Base-by-base conservation (phyloP, 768 basidiomycete species). In the Tulasnella sp. region DNA sequence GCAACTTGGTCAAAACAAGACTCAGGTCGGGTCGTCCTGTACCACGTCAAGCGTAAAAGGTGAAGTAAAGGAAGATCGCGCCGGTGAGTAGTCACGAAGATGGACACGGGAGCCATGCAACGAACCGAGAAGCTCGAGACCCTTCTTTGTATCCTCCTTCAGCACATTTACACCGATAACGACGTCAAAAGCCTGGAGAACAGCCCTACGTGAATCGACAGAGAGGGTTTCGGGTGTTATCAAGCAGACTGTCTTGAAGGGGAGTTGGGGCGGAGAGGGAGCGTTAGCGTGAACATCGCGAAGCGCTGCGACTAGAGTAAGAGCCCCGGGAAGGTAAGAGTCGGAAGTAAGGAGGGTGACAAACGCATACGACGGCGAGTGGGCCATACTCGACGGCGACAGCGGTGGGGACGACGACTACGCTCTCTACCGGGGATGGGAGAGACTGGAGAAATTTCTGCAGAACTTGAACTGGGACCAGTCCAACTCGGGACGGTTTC, bases 81-180 rank as follows among this genome's bases (percentile, higher is more conserved):
- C 11, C 27, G 40, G 45, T 27, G 11, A 46, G 35, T 48, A 25
- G 46, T 48, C 27, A 27, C 46, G 46, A 25, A 19, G 37, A 29
- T 49, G 32, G 27, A 49, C 34, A n/a, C 12, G 27, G 48, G 21
- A 19, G 32, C 34, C 43, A 35, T 36, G 41, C 4, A 29, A 74
- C 81, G 70, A 64, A 97, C 94, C 94, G 60, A 99, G 82, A 54
- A 98, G 74, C 59, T 77, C 73, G 59, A 99, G 71, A 53, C 82
- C 82, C 48, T 76, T 72, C 52, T 75, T 69, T 56, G 86, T 80
- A 42, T 81, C 71, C 64, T 83, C 80, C 40, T 76, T 77, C 62
- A 99, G 89, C 45, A 84, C 71, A 71, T 98, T 94, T 23, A 99
- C 93, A 45, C 92, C 96, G 51, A 97, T 73, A 56, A 98, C 92